These are phyloP conservation scores for Paraglomus brasilianum DNA, from an alignment of 192 early-diverging fungal genomes.

Conservation along the genomic window DNA sequence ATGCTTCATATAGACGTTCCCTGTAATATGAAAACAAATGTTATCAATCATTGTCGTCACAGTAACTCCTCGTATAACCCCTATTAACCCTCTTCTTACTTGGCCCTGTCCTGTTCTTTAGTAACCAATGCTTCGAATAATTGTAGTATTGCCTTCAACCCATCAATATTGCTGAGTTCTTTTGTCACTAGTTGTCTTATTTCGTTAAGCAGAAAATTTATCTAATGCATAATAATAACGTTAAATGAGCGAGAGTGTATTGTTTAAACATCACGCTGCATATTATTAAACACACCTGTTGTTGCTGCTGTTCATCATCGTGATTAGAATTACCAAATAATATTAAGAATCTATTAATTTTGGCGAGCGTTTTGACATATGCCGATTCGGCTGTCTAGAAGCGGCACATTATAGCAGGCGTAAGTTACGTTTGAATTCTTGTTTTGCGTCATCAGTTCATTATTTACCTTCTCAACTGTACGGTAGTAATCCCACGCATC, in stretches of 20 bases:
- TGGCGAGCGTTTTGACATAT: conserved; percentile 11
- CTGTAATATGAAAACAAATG: conserved; percentile 26
- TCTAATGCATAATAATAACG: background rate
- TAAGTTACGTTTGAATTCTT: no score
- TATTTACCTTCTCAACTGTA: conserved; percentile 18
- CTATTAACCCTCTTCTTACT: background rate
- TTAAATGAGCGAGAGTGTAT: background rate
- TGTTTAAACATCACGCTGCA: background rate
- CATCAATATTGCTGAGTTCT: conserved; percentile 35
- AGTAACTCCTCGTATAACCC: background rate
- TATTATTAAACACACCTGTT: background rate
- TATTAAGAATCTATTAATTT: conserved; percentile 15
- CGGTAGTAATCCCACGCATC: conserved; percentile 17
- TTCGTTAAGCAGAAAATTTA: conserved; percentile 16
- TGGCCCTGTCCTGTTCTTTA: conserved; percentile 10
- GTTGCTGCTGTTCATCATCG: background rate
- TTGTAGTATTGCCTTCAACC: background rate
- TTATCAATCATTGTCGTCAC: background rate
- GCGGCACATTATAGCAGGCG: background rate
- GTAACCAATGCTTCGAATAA: conserved; percentile 19
- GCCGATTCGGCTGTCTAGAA: background rate
- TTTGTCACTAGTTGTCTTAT: conserved; percentile 29
- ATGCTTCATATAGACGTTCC: conserved; percentile 43
- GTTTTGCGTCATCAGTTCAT: background rate
- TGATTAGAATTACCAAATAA: conserved; percentile 6